These are phyloP conservation scores for Candida sp. DNA, from an alignment of 1,139 yeast genomes.

Conservation along the genomic window DNA sequence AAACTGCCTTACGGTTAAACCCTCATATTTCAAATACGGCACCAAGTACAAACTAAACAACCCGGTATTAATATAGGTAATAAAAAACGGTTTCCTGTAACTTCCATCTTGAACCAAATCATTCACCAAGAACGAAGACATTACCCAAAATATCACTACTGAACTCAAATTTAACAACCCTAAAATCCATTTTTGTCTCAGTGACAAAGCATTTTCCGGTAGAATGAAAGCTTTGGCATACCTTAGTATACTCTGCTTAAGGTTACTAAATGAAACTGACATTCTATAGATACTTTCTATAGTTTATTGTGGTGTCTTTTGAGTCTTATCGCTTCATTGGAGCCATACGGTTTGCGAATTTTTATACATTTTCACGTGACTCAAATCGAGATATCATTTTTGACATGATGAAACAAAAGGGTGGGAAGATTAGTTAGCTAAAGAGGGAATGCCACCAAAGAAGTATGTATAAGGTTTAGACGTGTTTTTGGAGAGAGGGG, in stretches of 20 bases:
- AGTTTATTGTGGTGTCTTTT: background rate
- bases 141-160: constrained; percentile 86
- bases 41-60: constrained; percentile 75
- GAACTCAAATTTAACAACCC: constrained; percentile 71
- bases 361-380: background rate
- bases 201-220: constrained; percentile 12
- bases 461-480: constrained; percentile 6
- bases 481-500: too few relatives aligned
- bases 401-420: background rate
- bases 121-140: constrained; percentile 78
- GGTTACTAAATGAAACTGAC: background rate
- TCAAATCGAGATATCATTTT: background rate
- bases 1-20: constrained; percentile 18
- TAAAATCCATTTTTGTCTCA: constrained; percentile 58
- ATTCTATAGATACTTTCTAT: background rate
- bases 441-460: constrained; percentile 9
- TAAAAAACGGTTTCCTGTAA: constrained; percentile 89
- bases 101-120: constrained; percentile 63
- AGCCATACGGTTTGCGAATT: background rate
- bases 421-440: background rate
- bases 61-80: constrained; percentile 88
- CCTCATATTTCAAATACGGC: constrained; percentile 48
- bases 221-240: constrained; percentile 12
- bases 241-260: background rate
- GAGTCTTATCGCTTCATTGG: background rate